Conservation (phyloP, 805 yeast genomes). For the Myxozyma vanderwaltii region DNA sequence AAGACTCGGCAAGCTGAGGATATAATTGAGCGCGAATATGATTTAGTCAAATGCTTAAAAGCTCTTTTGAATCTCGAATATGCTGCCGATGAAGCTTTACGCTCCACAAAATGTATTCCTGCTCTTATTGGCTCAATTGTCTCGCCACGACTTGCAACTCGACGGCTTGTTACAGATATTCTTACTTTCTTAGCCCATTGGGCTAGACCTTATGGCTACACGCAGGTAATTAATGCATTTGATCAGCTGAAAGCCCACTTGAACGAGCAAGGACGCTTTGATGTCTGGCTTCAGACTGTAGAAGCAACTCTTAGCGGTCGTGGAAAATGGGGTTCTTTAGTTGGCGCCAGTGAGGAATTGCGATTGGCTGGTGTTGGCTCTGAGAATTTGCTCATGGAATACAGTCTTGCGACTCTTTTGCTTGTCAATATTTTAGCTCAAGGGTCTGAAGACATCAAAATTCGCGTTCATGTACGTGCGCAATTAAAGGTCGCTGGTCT, state of each 20-base stretch:
- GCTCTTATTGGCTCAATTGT: constrained; percentile 72
- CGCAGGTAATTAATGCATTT: constrained; percentile 57
- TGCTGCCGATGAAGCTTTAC: constrained; percentile 58
- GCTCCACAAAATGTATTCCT: constrained; percentile 51
- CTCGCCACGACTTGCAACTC: constrained; percentile 72
- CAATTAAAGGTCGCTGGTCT: constrained; percentile 62
- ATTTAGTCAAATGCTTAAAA: constrained; percentile 74
- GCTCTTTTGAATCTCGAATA: constrained; percentile 64
- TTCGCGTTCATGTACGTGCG: constrained; percentile 60
- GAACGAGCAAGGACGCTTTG: constrained; percentile 54
- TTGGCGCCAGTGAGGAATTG: constrained; percentile 87
- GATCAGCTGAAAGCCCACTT: constrained; percentile 49
- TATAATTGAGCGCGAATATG: constrained; percentile 68
- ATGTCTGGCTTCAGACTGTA: constrained; percentile 70
- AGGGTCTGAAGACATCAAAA: constrained; percentile 41
- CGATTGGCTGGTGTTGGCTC: constrained; percentile 53
- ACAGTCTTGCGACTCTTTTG: constrained; percentile 68
- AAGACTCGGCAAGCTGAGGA: constrained; percentile 43
- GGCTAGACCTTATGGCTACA: constrained; percentile 52
- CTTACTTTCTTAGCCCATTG: constrained; percentile 58
- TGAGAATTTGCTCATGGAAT: constrained; percentile 69
- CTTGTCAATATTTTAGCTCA: constrained; percentile 62
- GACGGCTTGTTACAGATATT: constrained; percentile 79
- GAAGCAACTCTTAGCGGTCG: constrained; percentile 75
- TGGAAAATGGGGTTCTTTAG: constrained; percentile 87